Conservation (phyloP, 2,329 filamentous ascomycete species). For the Beauveria pseudobassiana region DNA sequence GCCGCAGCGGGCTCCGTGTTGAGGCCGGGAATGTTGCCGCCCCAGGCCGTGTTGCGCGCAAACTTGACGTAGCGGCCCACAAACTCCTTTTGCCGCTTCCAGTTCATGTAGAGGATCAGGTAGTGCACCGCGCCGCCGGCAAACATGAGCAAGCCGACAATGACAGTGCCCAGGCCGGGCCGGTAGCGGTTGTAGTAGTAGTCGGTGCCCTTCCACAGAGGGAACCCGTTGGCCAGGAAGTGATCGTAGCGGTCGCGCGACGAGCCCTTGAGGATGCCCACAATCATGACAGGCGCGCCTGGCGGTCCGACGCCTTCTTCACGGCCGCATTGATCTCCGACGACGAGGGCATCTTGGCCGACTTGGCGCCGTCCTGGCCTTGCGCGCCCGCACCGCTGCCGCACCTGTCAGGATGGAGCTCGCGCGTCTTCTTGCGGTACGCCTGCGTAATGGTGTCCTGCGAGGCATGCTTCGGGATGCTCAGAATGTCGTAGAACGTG, state of each 20-base stretch:
- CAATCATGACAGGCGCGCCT: constrained; percentile 79
- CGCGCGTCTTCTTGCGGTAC: constrained; percentile 78
- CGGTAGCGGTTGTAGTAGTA: constrained; percentile 97
- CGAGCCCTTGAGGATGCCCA: constrained; percentile 75
- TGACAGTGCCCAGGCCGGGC: constrained; percentile 78
- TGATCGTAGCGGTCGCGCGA: constrained; percentile 86
- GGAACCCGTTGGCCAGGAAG: constrained; percentile 89
- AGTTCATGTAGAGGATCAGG: constrained; percentile 73
- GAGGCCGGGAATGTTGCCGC: constrained; percentile 70
- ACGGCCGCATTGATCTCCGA: constrained; percentile 69
- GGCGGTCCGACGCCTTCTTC: constrained; percentile 75
- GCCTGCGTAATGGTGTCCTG: constrained; percentile 89
- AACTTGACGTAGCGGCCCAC: constrained; percentile 87
- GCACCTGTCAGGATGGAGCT: constrained; percentile 90
- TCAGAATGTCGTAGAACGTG: constrained; percentile 93
- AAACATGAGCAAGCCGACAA: constrained; percentile 73
- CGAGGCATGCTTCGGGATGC: constrained; percentile 62
- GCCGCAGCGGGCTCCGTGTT: constrained; percentile 38
- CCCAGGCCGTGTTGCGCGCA: constrained; percentile 83
- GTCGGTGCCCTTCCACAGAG: constrained; percentile 90
- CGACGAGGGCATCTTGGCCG: constrained; percentile 63
- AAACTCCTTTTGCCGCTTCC: constrained; percentile 86
- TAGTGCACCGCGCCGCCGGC: constrained; percentile 85
- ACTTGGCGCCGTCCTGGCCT: constrained; percentile 53
- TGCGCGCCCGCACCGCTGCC: constrained; percentile 67